phyloP scores from a whole-genome alignment of 768 basidiomycete species.

The Auriscalpium orientale region DNA sequence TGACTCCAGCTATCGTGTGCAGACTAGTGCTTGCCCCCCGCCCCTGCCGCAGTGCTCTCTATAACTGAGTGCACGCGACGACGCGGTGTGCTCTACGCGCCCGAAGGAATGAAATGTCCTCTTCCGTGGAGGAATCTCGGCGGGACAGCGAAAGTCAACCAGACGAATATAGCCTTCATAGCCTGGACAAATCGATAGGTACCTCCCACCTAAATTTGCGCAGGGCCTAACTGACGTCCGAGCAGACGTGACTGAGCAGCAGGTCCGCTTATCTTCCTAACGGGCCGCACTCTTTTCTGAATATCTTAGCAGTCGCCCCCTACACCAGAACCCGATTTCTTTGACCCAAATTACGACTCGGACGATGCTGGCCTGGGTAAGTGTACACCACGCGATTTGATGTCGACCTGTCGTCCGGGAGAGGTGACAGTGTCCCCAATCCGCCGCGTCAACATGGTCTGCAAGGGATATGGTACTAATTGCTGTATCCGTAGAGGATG shows the following conservation, averaged over 20 bases:
- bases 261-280: too few relatives aligned
- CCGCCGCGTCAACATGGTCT: background rate
- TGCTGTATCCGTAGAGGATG: conserved; percentile 13
- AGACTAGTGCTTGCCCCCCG: background rate
- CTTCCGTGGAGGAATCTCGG: background rate
- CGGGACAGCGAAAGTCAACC: background rate
- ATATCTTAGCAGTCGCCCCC: too few relatives aligned
- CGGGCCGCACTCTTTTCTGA: too few relatives aligned
- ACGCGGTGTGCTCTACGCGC: background rate
- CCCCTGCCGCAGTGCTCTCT: background rate
- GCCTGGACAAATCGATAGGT: background rate
- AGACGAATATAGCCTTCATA: background rate
- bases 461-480: too few relatives aligned
- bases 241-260: background rate
- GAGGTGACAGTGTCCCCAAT: too few relatives aligned
- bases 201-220: background rate
- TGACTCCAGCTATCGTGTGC: background rate
- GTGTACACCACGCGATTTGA: background rate
- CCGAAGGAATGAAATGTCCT: conserved; percentile 4
- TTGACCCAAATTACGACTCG: conserved; percentile 2
- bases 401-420: too few relatives aligned
- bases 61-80: background rate
- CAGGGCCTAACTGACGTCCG: background rate
- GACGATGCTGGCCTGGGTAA: background rate
- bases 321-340: background rate